Evolutionary conservation across 441 rosid genomes (phyloP).

Genomic region (Brassica hybrid): DNA sequence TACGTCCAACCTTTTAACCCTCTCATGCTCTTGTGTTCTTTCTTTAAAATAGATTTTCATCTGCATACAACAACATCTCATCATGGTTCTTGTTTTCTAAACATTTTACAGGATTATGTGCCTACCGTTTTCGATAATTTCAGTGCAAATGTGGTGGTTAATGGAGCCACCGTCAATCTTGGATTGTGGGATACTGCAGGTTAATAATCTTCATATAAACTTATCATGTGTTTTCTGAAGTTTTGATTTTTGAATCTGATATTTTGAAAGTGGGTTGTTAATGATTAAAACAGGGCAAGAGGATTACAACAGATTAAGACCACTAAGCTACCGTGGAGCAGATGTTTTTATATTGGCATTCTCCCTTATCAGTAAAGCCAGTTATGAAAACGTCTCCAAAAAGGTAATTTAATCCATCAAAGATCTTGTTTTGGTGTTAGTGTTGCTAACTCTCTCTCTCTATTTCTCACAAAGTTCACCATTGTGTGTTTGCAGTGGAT

Average conservation of each 20-base stretch:
- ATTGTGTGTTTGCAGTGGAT: constrained; percentile 49
- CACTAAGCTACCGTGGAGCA: constrained; percentile 57
- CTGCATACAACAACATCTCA: constrained; percentile 14
- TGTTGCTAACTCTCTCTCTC: not conserved
- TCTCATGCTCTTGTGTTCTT: constrained; percentile 13
- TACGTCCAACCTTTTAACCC: not conserved
- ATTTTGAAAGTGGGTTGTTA: constrained; percentile 8
- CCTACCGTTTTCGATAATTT: constrained; percentile 77
- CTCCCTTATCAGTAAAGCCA: constrained; percentile 58
- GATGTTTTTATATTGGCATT: constrained; percentile 58
- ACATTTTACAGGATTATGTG: constrained; percentile 58
- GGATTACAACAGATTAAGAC: constrained; percentile 58
- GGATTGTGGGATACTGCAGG: constrained; percentile 82
- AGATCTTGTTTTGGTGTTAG: not conserved
- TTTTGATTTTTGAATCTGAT: constrained; percentile 1
- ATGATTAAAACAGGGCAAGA: constrained; percentile 47
- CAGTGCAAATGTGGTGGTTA: constrained; percentile 78
- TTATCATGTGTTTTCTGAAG: not conserved
- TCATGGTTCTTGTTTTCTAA: constrained; percentile 3
- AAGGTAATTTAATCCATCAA: constrained; percentile 36
- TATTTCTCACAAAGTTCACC: not conserved
- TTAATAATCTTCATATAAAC: constrained; percentile 1
- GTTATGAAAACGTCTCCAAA: constrained; percentile 54
- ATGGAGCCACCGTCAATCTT: constrained; percentile 63
- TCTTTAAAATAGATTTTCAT: not conserved